Base-by-base conservation (phyloP, 768 basidiomycete genomes). In the Paxillus involutus region DNA sequence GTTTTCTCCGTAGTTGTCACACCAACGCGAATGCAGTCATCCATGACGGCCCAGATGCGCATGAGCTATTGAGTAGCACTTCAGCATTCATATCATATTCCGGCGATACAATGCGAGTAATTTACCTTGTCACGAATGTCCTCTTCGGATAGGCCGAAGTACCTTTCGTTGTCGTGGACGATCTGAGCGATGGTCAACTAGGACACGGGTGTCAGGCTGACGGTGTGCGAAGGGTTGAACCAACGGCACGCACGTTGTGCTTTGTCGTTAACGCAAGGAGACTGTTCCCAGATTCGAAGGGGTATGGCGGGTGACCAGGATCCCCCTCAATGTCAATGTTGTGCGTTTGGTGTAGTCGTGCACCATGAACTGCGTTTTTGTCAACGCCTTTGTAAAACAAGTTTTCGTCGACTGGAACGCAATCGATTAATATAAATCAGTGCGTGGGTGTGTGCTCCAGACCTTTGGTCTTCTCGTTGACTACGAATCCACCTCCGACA, bases 181-280 rank as follows among this genome's bases (percentile, higher is more conserved):
- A 94, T 88, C 72, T 96, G 94, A 10, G 94, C 91, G 59, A 96
- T 94, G 3, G 92, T 93, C 79, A 94, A 81, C 93, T 95, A 62
- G 32, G 47, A 59, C 35, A 42, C 19, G 45, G 46, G 17, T 29
- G 40, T 69, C 40, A 60, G 52, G 45, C 33, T 47, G 36, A 42
- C 30, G 24, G 33, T 4, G 9, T 57, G 11, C 26, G 6, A 46
- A 41, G 48, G 50, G 19, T 44, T 45, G 16, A 49, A 47, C 10
- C 29, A 52, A 29, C 39, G 51, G 40, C 41, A 75, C 85, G n/a
- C 66, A 92, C 92, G 61, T 94, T 94, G 66, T 94, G 83, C 64
- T 80, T 88, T 62, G 73, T 81, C 4, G 92, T 91, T 52, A 94
- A 70, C 13, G 86, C 81, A 43, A 94, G 76, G 13, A 94, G 77